phyloP scores from a whole-genome alignment of 768 basidiomycete species.

The Leucocoprinus birnbaumii region DNA sequence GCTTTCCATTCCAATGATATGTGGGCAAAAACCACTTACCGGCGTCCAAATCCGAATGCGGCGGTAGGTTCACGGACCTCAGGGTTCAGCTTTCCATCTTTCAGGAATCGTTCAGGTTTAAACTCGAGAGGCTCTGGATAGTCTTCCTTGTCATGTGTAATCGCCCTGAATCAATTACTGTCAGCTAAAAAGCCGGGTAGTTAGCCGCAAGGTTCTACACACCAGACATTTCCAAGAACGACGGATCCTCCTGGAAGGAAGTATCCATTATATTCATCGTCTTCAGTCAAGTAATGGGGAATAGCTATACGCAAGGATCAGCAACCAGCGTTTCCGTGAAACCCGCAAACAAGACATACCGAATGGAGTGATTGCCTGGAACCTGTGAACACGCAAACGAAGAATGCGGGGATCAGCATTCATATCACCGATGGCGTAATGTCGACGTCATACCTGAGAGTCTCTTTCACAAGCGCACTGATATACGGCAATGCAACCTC shows the following conservation, averaged over 20 bases:
- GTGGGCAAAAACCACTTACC: constrained; percentile 7
- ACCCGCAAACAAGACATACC: constrained; percentile 10
- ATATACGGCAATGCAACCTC: constrained; percentile 18
- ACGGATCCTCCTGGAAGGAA: constrained; percentile 17
- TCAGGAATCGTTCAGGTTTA: constrained; percentile 20
- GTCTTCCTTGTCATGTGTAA: constrained; percentile 20
- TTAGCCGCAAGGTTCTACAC: not conserved
- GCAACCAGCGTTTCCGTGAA: not conserved
- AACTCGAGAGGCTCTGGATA: constrained; percentile 19
- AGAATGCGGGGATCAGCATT: constrained; percentile 2
- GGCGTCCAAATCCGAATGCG: constrained; percentile 21
- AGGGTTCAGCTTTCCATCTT: constrained; percentile 17
- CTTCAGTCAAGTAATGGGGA: constrained; percentile 19
- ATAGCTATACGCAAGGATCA: constrained; percentile 14
- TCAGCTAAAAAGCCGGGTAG: not conserved
- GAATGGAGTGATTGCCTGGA: constrained; percentile 17
- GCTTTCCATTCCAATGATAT: not conserved
- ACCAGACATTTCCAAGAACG: constrained; percentile 20
- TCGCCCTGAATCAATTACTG: constrained; percentile 14
- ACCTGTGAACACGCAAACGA: constrained; percentile 9
- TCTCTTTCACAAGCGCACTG: constrained; percentile 20
- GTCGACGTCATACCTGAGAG: constrained; percentile 14
- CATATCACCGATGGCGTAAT: not conserved
- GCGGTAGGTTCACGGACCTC: constrained; percentile 18
- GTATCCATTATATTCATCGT: constrained; percentile 21